phyloP scores from a whole-genome alignment of 2,329 filamentous ascomycete species.

The Aspergillus unguis region DNA sequence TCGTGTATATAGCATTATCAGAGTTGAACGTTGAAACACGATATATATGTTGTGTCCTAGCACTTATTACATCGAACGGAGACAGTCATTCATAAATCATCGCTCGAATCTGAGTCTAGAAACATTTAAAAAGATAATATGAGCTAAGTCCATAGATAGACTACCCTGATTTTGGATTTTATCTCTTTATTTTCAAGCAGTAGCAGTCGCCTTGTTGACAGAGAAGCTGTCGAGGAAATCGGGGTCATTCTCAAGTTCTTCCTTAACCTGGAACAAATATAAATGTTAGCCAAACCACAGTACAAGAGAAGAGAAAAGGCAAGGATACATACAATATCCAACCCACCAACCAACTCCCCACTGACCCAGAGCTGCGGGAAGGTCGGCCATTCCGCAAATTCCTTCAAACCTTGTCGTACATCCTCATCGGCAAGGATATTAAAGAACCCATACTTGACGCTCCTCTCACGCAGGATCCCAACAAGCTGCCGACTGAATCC shows the following conservation, averaged over 20 bases:
- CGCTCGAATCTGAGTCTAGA: constrained; percentile 8
- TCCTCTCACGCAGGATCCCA: constrained; percentile 77
- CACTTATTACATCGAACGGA: not conserved
- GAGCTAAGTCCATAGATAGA: not conserved
- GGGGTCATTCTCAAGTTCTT: constrained; percentile 79
- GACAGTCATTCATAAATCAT: not conserved
- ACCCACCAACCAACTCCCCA: constrained; percentile 84
- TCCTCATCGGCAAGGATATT: constrained; percentile 98
- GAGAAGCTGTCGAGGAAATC: constrained; percentile 76
- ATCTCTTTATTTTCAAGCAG: not conserved
- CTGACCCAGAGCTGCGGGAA: constrained; percentile 92
- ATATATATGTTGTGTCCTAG: not conserved
- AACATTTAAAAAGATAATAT: constrained; percentile 2
- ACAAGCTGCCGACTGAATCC: constrained; percentile 93
- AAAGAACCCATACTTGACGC: constrained; percentile 97
- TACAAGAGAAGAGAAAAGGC: not conserved
- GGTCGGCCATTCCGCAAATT: constrained; percentile 97
- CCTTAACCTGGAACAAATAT: constrained; percentile 66
- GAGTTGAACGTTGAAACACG: no score
- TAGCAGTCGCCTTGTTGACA: constrained; percentile 38
- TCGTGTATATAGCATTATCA: not conserved
- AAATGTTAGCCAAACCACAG: constrained; percentile 6
- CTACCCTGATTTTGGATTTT: not conserved
- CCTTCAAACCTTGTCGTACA: constrained; percentile 92
- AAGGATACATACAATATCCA: constrained; percentile 78